phyloP scores from a whole-genome alignment of 768 basidiomycete genomes.

The Lanmaoa rubissima region DNA sequence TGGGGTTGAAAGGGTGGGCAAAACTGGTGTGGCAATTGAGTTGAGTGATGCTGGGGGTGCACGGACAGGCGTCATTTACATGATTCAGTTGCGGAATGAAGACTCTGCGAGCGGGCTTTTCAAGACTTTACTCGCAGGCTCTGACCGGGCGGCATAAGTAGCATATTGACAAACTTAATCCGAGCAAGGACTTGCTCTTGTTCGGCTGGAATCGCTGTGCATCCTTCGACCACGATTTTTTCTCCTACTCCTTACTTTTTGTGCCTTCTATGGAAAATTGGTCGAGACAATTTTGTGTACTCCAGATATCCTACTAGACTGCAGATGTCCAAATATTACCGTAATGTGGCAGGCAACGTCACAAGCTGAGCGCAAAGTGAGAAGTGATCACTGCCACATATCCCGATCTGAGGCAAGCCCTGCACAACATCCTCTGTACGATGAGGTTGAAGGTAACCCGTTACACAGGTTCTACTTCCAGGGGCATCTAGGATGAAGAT shows the following conservation, averaged over 20 bases:
- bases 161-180: not conserved
- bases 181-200: not conserved
- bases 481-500: conserved; percentile 70
- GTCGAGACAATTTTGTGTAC: not conserved
- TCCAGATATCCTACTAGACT: conserved; percentile 13
- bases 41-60: conserved; percentile 81
- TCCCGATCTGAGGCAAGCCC: conserved; percentile 75
- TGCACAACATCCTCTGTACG: conserved; percentile 52
- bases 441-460: conserved; percentile 63
- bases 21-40: conserved; percentile 96
- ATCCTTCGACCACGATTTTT: not conserved
- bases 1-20: conserved; percentile 97
- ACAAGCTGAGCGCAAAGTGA: conserved; percentile 68
- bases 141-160: conserved; percentile 56
- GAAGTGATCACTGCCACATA: conserved; percentile 88
- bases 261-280: not conserved
- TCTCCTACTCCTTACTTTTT: not conserved
- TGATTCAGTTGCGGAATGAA: conserved; percentile 95
- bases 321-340: conserved; percentile 5
- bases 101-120: conserved; percentile 80
- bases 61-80: conserved; percentile 92
- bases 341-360: conserved; percentile 10
- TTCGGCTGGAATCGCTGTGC: not conserved
- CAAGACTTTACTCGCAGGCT: conserved; percentile 82
- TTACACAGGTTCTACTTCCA: conserved; percentile 35